These are phyloP conservation scores for Trichoderma sp. DNA, from an alignment of 2,329 filamentous ascomycete genomes.

Conservation along the genomic window DNA sequence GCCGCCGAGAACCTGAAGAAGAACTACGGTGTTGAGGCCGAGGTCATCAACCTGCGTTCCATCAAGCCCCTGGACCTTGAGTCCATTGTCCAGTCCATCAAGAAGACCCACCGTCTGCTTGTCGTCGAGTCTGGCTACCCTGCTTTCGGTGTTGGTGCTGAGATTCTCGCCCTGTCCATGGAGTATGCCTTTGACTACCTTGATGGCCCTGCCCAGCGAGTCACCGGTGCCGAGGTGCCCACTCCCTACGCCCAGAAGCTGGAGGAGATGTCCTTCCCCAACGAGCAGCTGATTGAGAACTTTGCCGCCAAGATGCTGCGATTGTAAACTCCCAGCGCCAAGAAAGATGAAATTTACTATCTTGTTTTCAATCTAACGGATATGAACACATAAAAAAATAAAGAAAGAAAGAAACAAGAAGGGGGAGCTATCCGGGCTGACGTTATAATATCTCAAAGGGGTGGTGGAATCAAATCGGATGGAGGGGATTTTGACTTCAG, in stretches of 20 bases:
- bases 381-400: not conserved
- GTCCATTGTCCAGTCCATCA: constrained; percentile 92
- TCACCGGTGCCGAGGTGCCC: constrained; percentile 96
- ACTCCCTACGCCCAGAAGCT: constrained; percentile 93
- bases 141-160: constrained; percentile 86
- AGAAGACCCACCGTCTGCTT: constrained; percentile 95
- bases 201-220: constrained; percentile 86
- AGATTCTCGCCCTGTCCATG: constrained; percentile 92
- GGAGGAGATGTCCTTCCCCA: constrained; percentile 94
- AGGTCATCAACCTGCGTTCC: constrained; percentile 97
- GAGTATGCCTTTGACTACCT: constrained; percentile 99
- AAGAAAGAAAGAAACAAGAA: not conserved
- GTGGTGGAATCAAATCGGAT: not conserved
- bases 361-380: not conserved
- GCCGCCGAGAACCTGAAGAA: constrained; percentile 91
- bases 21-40: constrained; percentile 93
- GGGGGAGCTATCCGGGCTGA: not conserved
- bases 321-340: constrained; percentile 53
- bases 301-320: constrained; percentile 88
- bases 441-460: constrained; percentile 9
- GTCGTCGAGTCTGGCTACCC: constrained; percentile 96
- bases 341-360: not conserved
- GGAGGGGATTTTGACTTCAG: constrained; percentile 12
- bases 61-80: constrained; percentile 96
- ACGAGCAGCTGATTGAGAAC: constrained; percentile 80